These are phyloP conservation scores for Grifola frondosa DNA, from an alignment of 1,284 basidiomycete genomes.

Conservation along the genomic window DNA sequence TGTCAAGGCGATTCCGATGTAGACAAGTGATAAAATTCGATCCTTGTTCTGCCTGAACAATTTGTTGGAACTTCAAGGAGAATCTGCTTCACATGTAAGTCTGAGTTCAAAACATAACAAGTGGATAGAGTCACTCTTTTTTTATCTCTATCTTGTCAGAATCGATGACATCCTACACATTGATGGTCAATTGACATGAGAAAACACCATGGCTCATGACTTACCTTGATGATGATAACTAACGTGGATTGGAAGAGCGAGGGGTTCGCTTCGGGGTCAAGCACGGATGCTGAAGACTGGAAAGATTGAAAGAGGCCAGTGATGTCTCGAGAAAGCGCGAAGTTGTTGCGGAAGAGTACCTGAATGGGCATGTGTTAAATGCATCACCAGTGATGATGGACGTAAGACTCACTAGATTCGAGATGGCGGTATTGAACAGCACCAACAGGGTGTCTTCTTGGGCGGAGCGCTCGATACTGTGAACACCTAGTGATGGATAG, in stretches of 20 bases:
- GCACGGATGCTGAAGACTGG: constrained; percentile 57
- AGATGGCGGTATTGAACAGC: constrained; percentile 63
- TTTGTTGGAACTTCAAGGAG: constrained; percentile 51
- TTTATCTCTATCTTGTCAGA: constrained; percentile 56
- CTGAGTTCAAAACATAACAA: background rate
- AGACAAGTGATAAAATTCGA: constrained; percentile 60
- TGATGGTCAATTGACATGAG: background rate
- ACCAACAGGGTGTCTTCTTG: constrained; percentile 66
- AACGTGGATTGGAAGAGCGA: constrained; percentile 58
- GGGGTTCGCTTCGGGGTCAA: constrained; percentile 59
- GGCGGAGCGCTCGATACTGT: constrained; percentile 60
- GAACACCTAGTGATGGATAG: constrained; percentile 44
- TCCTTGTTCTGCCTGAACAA: constrained; percentile 58
- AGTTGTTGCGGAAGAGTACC: constrained; percentile 67
- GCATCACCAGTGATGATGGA: background rate
- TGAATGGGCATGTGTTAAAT: constrained; percentile 21
- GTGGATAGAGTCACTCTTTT: constrained; percentile 42
- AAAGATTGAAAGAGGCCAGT: constrained; percentile 62
- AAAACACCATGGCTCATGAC: background rate
- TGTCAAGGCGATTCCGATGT: constrained; percentile 52
- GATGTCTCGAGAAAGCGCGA: constrained; percentile 58
- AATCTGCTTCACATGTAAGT: constrained; percentile 38
- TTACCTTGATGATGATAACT: constrained; percentile 62
- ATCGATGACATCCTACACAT: constrained; percentile 54
- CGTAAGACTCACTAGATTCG: constrained; percentile 47